A percentile compares a stretch with the other conserved stretches of the same genome.
phyloP scores from a whole-genome alignment of 1,284 basidiomycete species.

The Ustilago vetiveriae region DNA sequence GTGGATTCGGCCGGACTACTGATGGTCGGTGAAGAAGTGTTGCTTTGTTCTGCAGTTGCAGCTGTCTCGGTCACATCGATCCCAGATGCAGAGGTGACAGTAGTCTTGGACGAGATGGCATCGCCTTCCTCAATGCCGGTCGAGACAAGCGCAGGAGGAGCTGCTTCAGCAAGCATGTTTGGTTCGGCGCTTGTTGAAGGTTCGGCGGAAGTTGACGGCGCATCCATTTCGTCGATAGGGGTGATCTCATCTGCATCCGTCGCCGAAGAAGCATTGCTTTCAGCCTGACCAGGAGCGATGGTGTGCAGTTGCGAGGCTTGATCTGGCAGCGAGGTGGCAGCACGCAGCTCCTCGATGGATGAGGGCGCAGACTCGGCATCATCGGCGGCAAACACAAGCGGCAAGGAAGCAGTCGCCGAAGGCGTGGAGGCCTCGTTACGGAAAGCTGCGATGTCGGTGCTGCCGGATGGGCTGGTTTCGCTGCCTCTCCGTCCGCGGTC shows the following conservation, averaged over 20 bases:
- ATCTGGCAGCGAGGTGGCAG: constrained; percentile 5
- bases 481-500: constrained; percentile 15
- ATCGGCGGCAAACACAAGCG: constrained; percentile 16
- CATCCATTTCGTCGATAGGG: constrained; percentile 19
- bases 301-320: constrained; percentile 6
- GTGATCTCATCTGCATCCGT: constrained; percentile 30
- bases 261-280: neutral
- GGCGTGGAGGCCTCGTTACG: neutral
- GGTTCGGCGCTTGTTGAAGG: constrained; percentile 9
- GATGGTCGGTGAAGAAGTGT: neutral
- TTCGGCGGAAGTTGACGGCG: constrained; percentile 2
- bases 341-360: constrained; percentile 27
- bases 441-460: neutral
- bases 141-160: constrained; percentile 39
- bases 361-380: constrained; percentile 30
- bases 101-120: constrained; percentile 20
- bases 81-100: constrained; percentile 39
- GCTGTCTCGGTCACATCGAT: constrained; percentile 18
- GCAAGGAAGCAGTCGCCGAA: constrained; percentile 8
- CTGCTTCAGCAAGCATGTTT: constrained; percentile 42
- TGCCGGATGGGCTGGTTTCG: constrained; percentile 5
- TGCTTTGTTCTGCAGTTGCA: neutral
- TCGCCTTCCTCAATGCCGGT: constrained; percentile 39
- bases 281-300: neutral
- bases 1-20: constrained; percentile 4